Conservation (phyloP, 805 yeast genomes). For the Cyberlindnera mississippiensis region DNA sequence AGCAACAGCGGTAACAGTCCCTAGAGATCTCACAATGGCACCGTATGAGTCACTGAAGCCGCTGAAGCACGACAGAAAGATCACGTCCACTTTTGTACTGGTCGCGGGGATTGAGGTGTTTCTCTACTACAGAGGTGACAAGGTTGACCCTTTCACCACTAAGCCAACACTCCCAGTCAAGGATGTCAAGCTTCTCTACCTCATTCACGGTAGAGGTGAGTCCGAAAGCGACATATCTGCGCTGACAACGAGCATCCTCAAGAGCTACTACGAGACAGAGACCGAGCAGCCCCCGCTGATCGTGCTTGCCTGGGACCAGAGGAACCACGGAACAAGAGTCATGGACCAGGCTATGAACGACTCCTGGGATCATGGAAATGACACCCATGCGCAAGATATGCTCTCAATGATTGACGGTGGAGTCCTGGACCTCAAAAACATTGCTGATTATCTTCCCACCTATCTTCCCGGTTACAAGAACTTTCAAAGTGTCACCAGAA, state of each 20-base stretch:
- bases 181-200: constrained; percentile 2
- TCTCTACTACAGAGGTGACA: constrained; percentile 3
- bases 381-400: constrained; percentile 21
- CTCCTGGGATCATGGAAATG: constrained; percentile 17
- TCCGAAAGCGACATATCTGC: not conserved
- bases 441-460: constrained; percentile 18
- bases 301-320: constrained; percentile 20
- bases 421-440: constrained; percentile 17
- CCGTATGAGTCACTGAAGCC: no score
- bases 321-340: constrained; percentile 22
- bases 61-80: no score
- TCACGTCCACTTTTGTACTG: not conserved
- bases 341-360: constrained; percentile 10
- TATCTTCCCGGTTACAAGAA: constrained; percentile 10
- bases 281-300: constrained; percentile 9
- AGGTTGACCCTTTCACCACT: constrained; percentile 5
- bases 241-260: constrained; percentile 6
- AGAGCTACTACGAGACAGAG: constrained; percentile 1
- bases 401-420: constrained; percentile 19
- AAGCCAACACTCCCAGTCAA: not conserved
- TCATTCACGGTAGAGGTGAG: constrained; percentile 11
- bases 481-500: constrained; percentile 2
- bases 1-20: not conserved
- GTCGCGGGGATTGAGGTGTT: constrained; percentile 13
- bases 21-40: no score